Conservation (phyloP, 2,329 filamentous ascomycete genomes). For the Hortaea werneckii region DNA sequence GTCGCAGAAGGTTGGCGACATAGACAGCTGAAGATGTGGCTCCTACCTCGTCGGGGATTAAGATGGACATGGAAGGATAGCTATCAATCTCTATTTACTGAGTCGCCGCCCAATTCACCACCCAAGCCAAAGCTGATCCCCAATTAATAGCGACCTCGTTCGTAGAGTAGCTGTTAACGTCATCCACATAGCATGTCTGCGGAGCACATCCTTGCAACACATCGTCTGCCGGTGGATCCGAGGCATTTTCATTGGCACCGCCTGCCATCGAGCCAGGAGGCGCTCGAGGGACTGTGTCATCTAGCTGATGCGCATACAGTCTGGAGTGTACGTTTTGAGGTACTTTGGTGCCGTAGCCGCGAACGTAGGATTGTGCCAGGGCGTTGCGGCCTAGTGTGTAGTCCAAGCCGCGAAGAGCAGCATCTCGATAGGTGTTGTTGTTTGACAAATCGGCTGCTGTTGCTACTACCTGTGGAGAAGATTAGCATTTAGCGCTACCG, state of each 20-base stretch:
- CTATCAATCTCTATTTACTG: background rate
- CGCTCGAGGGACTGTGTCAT: conserved; percentile 1
- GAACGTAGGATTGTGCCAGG: conserved; percentile 4
- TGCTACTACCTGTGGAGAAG: conserved; percentile 1
- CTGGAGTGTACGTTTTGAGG: conserved; percentile 6
- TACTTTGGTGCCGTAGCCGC: conserved; percentile 3
- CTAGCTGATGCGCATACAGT: conserved; percentile 5
- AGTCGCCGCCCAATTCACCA: conserved; percentile 1
- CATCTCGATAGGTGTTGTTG: conserved; percentile 3
- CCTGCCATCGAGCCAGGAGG: conserved; percentile 3
- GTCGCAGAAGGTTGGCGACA: too few species aligned
- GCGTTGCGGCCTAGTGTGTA: conserved; percentile 6
- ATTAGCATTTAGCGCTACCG: background rate
- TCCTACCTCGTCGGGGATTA: too few species aligned
- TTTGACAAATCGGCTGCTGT: conserved; percentile 3
- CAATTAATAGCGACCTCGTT: conserved; percentile 7
- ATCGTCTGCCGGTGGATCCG: conserved; percentile 6
- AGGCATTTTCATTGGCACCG: conserved; percentile 2
- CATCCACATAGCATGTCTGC: conserved; percentile 5
- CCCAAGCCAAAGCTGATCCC: conserved; percentile 3
- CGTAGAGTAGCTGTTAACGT: conserved; percentile 5
- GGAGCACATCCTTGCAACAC: conserved; percentile 5
- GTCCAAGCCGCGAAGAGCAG: conserved; percentile 3
- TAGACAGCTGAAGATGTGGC: too few species aligned
- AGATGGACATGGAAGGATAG: too few species aligned